These are phyloP conservation scores for Cladosporium sp. DNA, from an alignment of 2,329 filamentous ascomycete species.

Conservation along the genomic window DNA sequence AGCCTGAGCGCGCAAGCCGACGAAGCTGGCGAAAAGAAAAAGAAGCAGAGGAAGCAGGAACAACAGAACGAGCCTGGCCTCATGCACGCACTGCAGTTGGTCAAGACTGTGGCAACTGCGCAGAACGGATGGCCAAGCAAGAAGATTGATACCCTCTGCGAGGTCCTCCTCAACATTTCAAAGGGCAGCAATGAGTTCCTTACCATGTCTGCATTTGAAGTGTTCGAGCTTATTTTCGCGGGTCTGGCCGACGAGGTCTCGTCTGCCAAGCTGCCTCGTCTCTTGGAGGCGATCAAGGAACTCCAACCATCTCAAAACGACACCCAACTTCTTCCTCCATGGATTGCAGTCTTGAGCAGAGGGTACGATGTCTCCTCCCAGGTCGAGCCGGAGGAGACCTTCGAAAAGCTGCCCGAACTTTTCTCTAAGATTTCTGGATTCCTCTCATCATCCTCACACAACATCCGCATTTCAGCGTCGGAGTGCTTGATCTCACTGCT, in stretches of 20 bases:
- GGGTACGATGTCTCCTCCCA: slow-evolving; percentile 93
- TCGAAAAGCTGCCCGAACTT: slow-evolving; percentile 79
- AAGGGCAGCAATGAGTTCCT: slow-evolving; percentile 90
- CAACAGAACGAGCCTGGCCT: slow-evolving; percentile 64
- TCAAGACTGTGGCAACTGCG: slow-evolving; percentile 81
- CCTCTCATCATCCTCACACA: slow-evolving; percentile 80
- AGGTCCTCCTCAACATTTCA: slow-evolving; percentile 82
- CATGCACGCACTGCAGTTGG: slow-evolving; percentile 86
- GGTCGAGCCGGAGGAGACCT: slow-evolving; percentile 83
- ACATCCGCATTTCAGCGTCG: slow-evolving; percentile 89
- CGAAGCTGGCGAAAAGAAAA: slow-evolving; percentile 67
- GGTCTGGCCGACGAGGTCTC: slow-evolving; percentile 85
- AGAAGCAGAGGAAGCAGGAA: slow-evolving; percentile 49
- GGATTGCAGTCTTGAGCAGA: slow-evolving; percentile 91
- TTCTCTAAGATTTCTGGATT: slow-evolving; percentile 78
- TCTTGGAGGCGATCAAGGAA: slow-evolving; percentile 88
- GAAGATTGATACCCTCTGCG: slow-evolving; percentile 89
- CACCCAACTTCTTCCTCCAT: slow-evolving; percentile 88
- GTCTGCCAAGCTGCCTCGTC: slow-evolving; percentile 79
- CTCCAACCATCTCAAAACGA: slow-evolving; percentile 89
- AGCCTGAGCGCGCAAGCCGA: slow-evolving; percentile 73
- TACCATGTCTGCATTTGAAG: slow-evolving; percentile 93
- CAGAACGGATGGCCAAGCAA: slow-evolving; percentile 94
- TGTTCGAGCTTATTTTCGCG: slow-evolving; percentile 95
- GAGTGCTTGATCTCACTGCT: slow-evolving; percentile 93